These are phyloP conservation scores for Globisporangium megalacanthum DNA, from an alignment of 352 stramenopile species.

Conservation along the genomic window DNA sequence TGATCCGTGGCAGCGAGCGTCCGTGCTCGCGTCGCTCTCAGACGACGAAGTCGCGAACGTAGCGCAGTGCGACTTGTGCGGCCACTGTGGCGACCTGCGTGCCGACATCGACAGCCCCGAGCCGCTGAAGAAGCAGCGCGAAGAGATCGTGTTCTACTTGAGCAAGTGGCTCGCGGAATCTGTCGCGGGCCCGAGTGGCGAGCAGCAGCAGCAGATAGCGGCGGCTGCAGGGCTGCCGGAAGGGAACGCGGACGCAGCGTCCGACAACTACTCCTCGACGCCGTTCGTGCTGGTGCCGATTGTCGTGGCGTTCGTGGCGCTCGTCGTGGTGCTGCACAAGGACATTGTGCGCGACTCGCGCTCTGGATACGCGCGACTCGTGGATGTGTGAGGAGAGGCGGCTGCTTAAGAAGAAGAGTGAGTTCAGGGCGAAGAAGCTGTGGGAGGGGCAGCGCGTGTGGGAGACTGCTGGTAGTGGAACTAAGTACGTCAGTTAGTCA, in stretches of 20 bases:
- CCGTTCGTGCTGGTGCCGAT: constrained; percentile 71
- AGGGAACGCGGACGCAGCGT: not conserved
- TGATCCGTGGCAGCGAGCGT: constrained; percentile 83
- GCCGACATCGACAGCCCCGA: constrained; percentile 38
- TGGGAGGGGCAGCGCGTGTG: too few species aligned
- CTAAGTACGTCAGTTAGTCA: too few species aligned
- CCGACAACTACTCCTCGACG: constrained; percentile 31
- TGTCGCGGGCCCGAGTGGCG: constrained; percentile 6
- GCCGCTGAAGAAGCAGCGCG: constrained; percentile 60
- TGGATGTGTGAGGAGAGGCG: constrained; percentile 7
- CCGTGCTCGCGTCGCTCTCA: constrained; percentile 47
- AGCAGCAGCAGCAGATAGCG: constrained; percentile 20
- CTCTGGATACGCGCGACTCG: constrained; percentile 33
- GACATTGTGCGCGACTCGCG: constrained; percentile 47
- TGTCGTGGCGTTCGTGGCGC: constrained; percentile 41
- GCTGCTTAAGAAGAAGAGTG: too few species aligned
- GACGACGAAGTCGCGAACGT: constrained; percentile 61
- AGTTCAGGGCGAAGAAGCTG: too few species aligned
- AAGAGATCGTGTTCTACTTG: constrained; percentile 59
- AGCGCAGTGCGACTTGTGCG: constrained; percentile 74
- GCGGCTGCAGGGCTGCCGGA: constrained; percentile 9
- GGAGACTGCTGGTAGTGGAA: too few species aligned
- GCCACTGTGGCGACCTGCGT: constrained; percentile 74
- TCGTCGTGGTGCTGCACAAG: constrained; percentile 46
- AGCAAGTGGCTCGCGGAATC: constrained; percentile 46